Evolutionary conservation across 345 rosid genomes (phyloP), one percentile per base, ranked within the genome.

Genomic region (Gossypium longicalyx): DNA sequence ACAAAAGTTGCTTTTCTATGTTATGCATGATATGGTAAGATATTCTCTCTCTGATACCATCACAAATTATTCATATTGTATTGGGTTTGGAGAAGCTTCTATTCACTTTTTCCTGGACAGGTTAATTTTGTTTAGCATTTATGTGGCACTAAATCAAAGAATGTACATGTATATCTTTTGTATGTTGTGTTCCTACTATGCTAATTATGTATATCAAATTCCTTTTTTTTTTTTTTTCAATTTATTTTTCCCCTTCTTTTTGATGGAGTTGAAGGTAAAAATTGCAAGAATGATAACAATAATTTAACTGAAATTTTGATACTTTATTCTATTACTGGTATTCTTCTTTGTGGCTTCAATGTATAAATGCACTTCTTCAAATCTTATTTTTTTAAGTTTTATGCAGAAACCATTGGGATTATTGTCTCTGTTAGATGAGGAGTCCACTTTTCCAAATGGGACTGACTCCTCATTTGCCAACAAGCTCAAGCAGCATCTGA

Each of bases 371-470:
- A 43, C 62, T 69, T n/a, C 23, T 22, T 51, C 27, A 20, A 71
- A 23, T 70, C 68, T 69, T 61, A 47, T 41, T 13, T 66, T 34
- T 85, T 59, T 63, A 53, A 70, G 25, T 68, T 80, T 22, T 70
- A 48, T 87, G 86, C 93, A 95, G 99, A 95, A 91, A 80, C 99
- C 99, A n/a, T 67, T 95, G 85, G 99, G 99, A 22, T 77, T 95
- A 69, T 74, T 95, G 48, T 95, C 99, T 68, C 87, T 95, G 83
- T 79, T 95, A 77, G 97, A 95, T 76, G 99, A 95, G 85, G 99
- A 95, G 81, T 95, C 99, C 73, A 93, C 91, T 48, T 93, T 95
- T 77, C 99, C 99, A 54, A 95, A 93, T 80, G 99, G 96, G 77
- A 90, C 94, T 12, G 99, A 95, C 81, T 78, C 93, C 86, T 91